Evolutionary conservation across 306 rosid species (phyloP), one percentile per base, ranked within the genome.

Genomic region (Psophocarpus tetragonolobus): DNA sequence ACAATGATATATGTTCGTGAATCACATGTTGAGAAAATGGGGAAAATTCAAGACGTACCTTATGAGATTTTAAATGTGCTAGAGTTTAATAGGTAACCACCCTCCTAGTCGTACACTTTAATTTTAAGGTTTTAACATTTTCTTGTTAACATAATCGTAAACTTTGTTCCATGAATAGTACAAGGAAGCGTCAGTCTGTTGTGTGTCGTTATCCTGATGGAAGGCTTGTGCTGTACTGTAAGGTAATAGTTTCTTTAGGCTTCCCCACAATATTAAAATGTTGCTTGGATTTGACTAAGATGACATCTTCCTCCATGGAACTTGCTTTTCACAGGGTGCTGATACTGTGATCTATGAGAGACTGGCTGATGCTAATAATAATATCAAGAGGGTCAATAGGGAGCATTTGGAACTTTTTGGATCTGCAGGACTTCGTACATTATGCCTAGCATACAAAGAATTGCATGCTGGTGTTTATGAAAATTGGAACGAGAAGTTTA

Each of bases 131-230:
- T 54, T 32, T 10, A 30, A 71, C 44, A 30, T 67, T 60, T 26
- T 74, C 23, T 60, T 44, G 54, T 71, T 48, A 84, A 21, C 62
- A 73, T 54, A 50, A 70, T 73, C 84, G 47, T 64, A 47, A 64
- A 72, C 73, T 39, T 56, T 84, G 79, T 65, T 83, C 57, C 18
- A 42, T 53, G 79, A 75, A 74, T 82, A 95, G 97, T 88, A 91
- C 93, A 63, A 87, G 98, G 88, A 95, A 95, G 90, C 98, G 98
- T 47, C 98, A 95, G 78, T 95, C 98, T 33, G 97, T 95, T 72
- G 89, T 95, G 66, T 95, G 98, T 73, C 97, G 97, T 32, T 95
- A 89, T 87, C 93, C 95, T 8, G 91, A 95, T 89, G 98, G 98
- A 60, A 87, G 93, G 84, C 97, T 95, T 82, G 88, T 92, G 41